Evolutionary conservation across 2,329 filamentous ascomycete species (phyloP).

Genomic region (Penicillium sp.): DNA sequence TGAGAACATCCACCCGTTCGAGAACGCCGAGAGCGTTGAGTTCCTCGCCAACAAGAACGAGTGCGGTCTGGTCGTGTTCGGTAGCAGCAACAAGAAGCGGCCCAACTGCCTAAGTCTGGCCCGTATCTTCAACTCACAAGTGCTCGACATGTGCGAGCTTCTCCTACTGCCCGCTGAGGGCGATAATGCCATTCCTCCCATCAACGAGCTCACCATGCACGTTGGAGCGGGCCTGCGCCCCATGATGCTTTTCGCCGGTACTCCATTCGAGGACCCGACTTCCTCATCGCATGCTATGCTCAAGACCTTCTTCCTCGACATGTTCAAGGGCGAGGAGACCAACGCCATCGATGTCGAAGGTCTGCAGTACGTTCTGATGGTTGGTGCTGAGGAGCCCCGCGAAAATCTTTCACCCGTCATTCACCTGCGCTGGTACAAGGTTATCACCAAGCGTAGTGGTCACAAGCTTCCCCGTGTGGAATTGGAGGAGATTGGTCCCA

Average conservation of each 20-base stretch:
- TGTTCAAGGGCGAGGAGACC: constrained; percentile 82
- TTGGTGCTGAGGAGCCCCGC: constrained; percentile 71
- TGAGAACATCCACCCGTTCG: constrained; percentile 84
- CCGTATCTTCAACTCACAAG: constrained; percentile 81
- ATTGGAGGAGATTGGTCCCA: constrained; percentile 91
- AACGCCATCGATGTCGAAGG: constrained; percentile 93
- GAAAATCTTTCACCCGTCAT: constrained; percentile 50
- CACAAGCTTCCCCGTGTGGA: constrained; percentile 89
- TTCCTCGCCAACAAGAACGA: constrained; percentile 99
- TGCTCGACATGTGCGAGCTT: constrained; percentile 94
- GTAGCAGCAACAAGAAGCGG: constrained; percentile 89
- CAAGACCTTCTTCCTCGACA: constrained; percentile 85
- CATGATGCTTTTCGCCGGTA: constrained; percentile 87
- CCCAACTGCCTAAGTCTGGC: constrained; percentile 84
- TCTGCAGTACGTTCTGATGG: constrained; percentile 84
- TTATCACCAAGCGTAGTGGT: constrained; percentile 83
- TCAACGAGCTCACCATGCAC: constrained; percentile 62
- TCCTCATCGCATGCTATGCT: constrained; percentile 80
- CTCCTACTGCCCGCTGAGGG: constrained; percentile 75
- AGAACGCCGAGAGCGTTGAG: constrained; percentile 83
- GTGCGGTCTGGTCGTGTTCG: constrained; percentile 81
- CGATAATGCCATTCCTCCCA: constrained; percentile 38
- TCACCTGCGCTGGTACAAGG: constrained; percentile 79
- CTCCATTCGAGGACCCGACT: constrained; percentile 81
- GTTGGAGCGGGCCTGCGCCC: constrained; percentile 82